Percentiles rank a stretch among this genome's conserved stretches.
These are phyloP conservation scores for Persicaria tinctoria DNA, from an alignment of 148 eudicot genomes.

Conservation along the genomic window DNA sequence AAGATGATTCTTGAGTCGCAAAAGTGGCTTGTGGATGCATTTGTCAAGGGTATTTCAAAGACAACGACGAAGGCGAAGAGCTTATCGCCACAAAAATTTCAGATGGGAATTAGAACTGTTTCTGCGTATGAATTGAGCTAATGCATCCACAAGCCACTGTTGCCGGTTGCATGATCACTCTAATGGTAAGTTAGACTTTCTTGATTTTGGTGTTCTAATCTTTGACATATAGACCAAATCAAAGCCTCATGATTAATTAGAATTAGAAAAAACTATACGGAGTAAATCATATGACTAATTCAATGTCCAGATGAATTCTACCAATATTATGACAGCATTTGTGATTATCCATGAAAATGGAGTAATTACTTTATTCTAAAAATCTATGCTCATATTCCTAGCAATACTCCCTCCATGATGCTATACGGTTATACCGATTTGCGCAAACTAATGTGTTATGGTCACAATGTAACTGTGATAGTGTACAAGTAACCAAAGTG, in stretches of 20 bases:
- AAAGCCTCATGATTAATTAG: not conserved
- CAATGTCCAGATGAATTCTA: too few relatives aligned
- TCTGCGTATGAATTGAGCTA: not conserved
- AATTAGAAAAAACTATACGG: not conserved
- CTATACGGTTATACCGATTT: not conserved
- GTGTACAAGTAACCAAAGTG: not conserved
- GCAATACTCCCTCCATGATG: not conserved
- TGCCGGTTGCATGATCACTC: slow-evolving; percentile 4
- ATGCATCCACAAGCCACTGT: not conserved
- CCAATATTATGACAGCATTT: too few relatives aligned
- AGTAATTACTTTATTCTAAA: too few relatives aligned
- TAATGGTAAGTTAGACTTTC: not conserved
- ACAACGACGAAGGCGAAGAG: not conserved
- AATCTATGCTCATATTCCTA: not conserved
- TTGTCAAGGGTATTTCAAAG: slow-evolving; percentile 31
- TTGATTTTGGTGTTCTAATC: not conserved
- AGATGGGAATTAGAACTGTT: not conserved
- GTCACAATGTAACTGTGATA: not conserved
- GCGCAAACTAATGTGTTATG: not conserved
- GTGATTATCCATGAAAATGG: too few relatives aligned
- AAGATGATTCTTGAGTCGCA: slow-evolving; percentile 72
- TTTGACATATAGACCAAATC: not conserved
- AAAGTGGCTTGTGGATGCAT: slow-evolving; percentile 61
- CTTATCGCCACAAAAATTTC: not conserved
- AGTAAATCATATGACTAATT: not conserved